Base-by-base conservation (phyloP, 2,329 filamentous ascomycete species). In the Fusarium sp. region DNA sequence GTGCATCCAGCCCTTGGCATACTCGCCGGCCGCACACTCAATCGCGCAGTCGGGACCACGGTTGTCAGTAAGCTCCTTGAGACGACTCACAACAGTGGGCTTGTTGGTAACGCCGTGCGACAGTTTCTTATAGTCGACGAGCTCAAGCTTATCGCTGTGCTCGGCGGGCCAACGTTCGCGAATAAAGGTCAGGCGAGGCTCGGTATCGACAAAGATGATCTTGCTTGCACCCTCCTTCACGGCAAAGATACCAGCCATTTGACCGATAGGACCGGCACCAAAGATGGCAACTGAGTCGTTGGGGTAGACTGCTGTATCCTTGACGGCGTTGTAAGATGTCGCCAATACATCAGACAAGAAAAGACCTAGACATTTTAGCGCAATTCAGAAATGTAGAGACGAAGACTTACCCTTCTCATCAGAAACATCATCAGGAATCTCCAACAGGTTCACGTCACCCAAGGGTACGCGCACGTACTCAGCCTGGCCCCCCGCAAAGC, bases 401-500 rank as follows among this genome's bases (percentile, higher is more conserved):
- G 2, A 4, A 8, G 19, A 65, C 70, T 62, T 53, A 77, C 78
- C 92, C 80, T 95, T 94, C 82, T 97, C 94, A 74, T 97, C 93
- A 0, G 93, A 92, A 0, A 97, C 90, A 69, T 86, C 86, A 54
- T 92, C 89, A 2, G 94, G 93, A 7, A 97, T 87, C 72, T 90
- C 88, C 14, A 97, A 83, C 22, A 97, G 82, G 75, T 97, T 97
- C 62, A 93, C 89, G 71, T 96, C 91, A 28, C 89, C 93, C 30
- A 89, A 87, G 0, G 94, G 93, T 9, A 96, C 92, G 9, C 93
- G 87, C 1, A 94, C 90, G 73, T 93, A 97, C 79, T 97, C 94
- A 6, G 93, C 91, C 78, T 97, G 94, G 0, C 93, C 93, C 48
- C 94, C 93, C 1, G 93, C 92, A 75, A 95, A 97, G 0, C 94